Conservation (phyloP, 306 rosid genomes). For the Sphenostylis stenocarpa region DNA sequence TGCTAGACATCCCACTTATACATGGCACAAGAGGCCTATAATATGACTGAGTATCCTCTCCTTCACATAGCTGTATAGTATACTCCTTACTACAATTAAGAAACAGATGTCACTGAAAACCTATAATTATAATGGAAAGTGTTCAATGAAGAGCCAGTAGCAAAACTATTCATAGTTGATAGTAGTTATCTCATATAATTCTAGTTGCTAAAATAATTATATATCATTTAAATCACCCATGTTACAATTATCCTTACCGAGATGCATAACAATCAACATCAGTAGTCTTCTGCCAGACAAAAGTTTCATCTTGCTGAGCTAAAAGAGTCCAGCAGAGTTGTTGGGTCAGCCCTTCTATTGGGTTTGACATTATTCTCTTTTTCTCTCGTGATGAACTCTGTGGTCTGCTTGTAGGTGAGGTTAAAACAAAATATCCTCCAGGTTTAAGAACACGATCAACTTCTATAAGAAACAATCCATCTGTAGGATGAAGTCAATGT, state of each 20-base stretch:
- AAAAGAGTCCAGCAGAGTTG: constrained; percentile 88
- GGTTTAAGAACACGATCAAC: constrained; percentile 96
- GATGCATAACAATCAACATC: constrained; percentile 72
- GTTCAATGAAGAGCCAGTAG: constrained; percentile 33
- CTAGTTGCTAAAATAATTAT: background rate
- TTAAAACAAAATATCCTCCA: constrained; percentile 96
- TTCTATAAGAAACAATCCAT: constrained; percentile 80
- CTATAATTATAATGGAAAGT: constrained; percentile 22
- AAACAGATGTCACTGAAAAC: constrained; percentile 25
- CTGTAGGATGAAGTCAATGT: constrained; percentile 52
- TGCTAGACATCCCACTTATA: constrained; percentile 79
- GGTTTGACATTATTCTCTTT: constrained; percentile 52
- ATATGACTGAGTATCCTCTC: constrained; percentile 60
- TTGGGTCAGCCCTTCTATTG: constrained; percentile 69
- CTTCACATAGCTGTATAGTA: constrained; percentile 69
- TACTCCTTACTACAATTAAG: constrained; percentile 60
- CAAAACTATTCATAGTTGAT: constrained; percentile 23
- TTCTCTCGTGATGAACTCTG: constrained; percentile 63
- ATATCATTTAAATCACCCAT: background rate
- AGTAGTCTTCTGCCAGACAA: constrained; percentile 88
- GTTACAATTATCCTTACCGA: constrained; percentile 59
- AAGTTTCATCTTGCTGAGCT: constrained; percentile 92
- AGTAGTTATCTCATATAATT: constrained; percentile 12
- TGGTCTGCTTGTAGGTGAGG: constrained; percentile 70
- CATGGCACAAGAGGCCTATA: constrained; percentile 81